A percentile compares a stretch with the other conserved stretches of the same genome.
Evolutionary conservation across 441 rosid genomes (phyloP).

Genomic region (Pelargonium australe): DNA sequence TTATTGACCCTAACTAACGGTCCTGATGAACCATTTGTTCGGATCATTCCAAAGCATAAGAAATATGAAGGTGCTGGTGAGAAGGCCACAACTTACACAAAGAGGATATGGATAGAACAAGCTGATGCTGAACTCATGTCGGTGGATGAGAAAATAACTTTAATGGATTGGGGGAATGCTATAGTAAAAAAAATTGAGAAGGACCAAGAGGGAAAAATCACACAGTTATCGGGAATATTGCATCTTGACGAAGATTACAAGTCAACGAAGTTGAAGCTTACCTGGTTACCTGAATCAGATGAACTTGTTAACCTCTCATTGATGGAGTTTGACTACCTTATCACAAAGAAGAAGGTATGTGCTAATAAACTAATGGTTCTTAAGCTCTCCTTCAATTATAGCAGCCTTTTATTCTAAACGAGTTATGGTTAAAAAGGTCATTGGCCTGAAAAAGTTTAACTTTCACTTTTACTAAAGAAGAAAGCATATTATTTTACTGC

Average conservation of each 20-base stretch:
- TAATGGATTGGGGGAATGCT: slow-evolving; percentile 99
- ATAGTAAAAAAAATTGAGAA: slow-evolving; percentile 61
- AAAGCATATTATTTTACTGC: too few species aligned
- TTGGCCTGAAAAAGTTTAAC: too few species aligned
- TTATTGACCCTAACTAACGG: slow-evolving; percentile 57
- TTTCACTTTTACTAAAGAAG: too few species aligned
- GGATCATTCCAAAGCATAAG: slow-evolving; percentile 75
- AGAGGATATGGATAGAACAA: slow-evolving; percentile 68
- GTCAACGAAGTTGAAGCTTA: slow-evolving; percentile 84
- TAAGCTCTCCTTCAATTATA: background rate
- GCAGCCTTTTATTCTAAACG: too few species aligned
- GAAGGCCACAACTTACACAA: slow-evolving; percentile 77
- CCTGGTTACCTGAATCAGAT: slow-evolving; percentile 73
- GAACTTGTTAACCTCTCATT: slow-evolving; percentile 55
- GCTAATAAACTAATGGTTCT: background rate
- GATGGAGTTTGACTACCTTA: slow-evolving; percentile 69
- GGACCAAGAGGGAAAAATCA: slow-evolving; percentile 54
- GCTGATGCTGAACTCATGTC: slow-evolving; percentile 68
- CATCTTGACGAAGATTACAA: slow-evolving; percentile 90
- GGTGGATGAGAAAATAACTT: slow-evolving; percentile 63
- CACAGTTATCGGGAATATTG: slow-evolving; percentile 52
- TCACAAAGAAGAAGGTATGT: slow-evolving; percentile 76
- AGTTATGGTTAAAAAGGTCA: too few species aligned
- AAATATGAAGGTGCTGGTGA: slow-evolving; percentile 90
- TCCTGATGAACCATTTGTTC: slow-evolving; percentile 70